Evolutionary conservation across 371 early-diverging fungal genomes (phyloP), one percentile per base, ranked within the genome.

Genomic region (Saksenaea vasiformis): DNA sequence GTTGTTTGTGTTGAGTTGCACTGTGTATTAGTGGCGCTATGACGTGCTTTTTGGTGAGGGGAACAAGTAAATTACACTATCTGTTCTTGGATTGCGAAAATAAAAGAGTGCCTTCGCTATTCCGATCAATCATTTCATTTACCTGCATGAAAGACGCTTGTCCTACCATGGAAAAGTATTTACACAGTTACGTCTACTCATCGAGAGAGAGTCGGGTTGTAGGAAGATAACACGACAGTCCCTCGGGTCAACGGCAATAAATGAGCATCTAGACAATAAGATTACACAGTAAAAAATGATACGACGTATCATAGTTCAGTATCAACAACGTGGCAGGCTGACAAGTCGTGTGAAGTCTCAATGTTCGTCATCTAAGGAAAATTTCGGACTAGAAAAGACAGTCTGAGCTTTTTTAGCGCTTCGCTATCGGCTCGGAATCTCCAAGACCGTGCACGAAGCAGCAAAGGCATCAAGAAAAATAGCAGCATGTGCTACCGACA

Each of bases 361-460:
- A 14, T 10, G n/a, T 3, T 39, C 39, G n/a, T 14, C 15, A 39
- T 39, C 39, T 14, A 39, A 39, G 11, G n/a, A 39, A 14, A 39
- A 2, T 39, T 47, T 47, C 9, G 51, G 24, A 47, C 22, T 17
- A 19, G 10, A 47, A 22, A 47, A 19, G 51, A 47, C 14, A 1
- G 14, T 14, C 19, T 17, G 19, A 41, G 14, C 43, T 41, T 41
- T n/a, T 41, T 14, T 41, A 17, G 14, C 14, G 14, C 22, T 22
- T 5, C 22, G 22, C 22, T 22, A 22, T 47, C 51, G 51, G 51
- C 22, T 47, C 51, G 51, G 51, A 22, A 22, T 39, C 1, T 14
- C 3, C 51, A 22, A 47, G 22, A 47, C 51, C 51, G 51, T 47
- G 51, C 51, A 47, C 51, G 51, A 47, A 47, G 51, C 51, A 47